A percentile compares a stretch with the other conserved stretches of the same genome.
These are phyloP conservation scores for Didymella lethalis DNA, from an alignment of 2,329 filamentous ascomycete genomes.

Conservation along the genomic window DNA sequence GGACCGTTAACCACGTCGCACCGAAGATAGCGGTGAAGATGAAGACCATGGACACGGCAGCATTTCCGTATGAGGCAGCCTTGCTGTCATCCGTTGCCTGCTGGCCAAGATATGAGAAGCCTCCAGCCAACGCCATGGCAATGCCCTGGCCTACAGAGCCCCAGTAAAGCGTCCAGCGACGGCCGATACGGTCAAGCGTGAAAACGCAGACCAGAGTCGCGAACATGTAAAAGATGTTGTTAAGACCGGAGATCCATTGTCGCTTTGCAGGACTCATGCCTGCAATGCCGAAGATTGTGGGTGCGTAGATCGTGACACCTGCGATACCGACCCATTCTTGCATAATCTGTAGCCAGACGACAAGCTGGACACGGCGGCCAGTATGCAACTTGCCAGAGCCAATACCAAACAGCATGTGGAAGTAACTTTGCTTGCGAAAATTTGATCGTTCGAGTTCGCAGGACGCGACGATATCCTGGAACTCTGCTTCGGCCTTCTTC, in stretches of 20 bases:
- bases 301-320: constrained; percentile 65
- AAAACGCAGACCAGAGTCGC: constrained; percentile 74
- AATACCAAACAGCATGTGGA: constrained; percentile 71
- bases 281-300: constrained; percentile 71
- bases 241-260: constrained; percentile 54
- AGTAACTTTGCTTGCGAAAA: constrained; percentile 64
- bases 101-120: constrained; percentile 64
- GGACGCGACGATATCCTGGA: constrained; percentile 71
- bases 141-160: constrained; percentile 70
- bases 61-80: constrained; percentile 65
- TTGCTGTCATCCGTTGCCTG: constrained; percentile 57
- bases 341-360: constrained; percentile 75
- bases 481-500: constrained; percentile 59
- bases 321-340: constrained; percentile 76
- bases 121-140: constrained; percentile 72
- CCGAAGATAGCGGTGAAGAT: constrained; percentile 72
- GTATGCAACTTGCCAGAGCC: constrained; percentile 72
- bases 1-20: constrained; percentile 67
- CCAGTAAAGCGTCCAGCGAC: constrained; percentile 75
- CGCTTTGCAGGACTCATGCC: constrained; percentile 64
- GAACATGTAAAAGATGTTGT: constrained; percentile 67
- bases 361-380: constrained; percentile 72
- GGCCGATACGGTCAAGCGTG: constrained; percentile 72
- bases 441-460: constrained; percentile 63
- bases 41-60: constrained; percentile 75